Conservation (phyloP, 2,329 filamentous ascomycete genomes). For the Exophiala spinifera region DNA sequence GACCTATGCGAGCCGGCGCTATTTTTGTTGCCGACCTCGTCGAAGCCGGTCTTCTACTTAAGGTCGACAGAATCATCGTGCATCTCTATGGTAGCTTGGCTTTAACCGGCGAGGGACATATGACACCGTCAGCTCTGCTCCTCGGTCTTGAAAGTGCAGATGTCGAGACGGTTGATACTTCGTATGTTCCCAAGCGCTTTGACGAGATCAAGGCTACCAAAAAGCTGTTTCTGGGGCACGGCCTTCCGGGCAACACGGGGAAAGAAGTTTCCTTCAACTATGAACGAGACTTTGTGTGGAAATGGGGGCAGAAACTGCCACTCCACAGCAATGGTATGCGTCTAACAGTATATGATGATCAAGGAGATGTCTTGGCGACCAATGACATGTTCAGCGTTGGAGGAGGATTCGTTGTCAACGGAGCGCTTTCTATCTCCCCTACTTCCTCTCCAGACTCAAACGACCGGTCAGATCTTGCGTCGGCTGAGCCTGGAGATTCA, state of each 20-base stretch:
- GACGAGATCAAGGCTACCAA: slow-evolving; percentile 16
- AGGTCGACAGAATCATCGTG: slow-evolving; percentile 20
- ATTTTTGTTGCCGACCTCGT: slow-evolving; percentile 26
- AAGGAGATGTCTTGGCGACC: too few relatives aligned
- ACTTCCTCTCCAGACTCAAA: too few relatives aligned
- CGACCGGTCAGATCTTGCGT: not conserved
- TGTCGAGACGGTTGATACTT: slow-evolving; percentile 24
- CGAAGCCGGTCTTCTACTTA: slow-evolving; percentile 20
- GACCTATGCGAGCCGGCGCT: slow-evolving; percentile 26
- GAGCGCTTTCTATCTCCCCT: too few relatives aligned
- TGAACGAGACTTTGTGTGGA: slow-evolving; percentile 23
- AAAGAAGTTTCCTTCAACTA: slow-evolving; percentile 24
- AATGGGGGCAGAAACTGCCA: slow-evolving; percentile 23
- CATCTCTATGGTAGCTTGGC: slow-evolving; percentile 20
- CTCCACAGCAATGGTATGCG: slow-evolving; percentile 19
- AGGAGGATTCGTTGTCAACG: too few relatives aligned
- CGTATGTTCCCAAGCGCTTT: slow-evolving; percentile 21
- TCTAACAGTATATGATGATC: too few relatives aligned
- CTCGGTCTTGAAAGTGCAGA: slow-evolving; percentile 24
- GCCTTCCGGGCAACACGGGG: slow-evolving; percentile 7
- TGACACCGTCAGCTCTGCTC: slow-evolving; percentile 16
- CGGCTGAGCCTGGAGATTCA: slow-evolving; percentile 5
- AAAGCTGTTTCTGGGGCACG: slow-evolving; percentile 18
- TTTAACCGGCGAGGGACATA: too few relatives aligned
- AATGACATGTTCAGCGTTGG: too few relatives aligned